Base-by-base conservation (phyloP, 148 eudicot species). In the Persicaria maculosa region DNA sequence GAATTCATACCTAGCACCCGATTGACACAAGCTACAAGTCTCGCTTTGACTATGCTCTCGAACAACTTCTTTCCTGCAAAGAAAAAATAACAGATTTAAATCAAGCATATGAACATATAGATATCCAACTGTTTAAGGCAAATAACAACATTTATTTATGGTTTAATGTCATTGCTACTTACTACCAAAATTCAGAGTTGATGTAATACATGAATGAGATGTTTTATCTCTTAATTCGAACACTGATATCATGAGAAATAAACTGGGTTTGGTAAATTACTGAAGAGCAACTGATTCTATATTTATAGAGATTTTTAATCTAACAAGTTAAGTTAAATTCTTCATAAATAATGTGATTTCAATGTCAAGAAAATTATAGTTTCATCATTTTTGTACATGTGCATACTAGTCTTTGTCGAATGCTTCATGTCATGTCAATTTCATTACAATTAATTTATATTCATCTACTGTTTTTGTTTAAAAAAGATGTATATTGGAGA, bases 1-100 rank as follows among this genome's bases (percentile, higher is more conserved):
- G 71, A 58, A 61, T 74, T 83, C 84, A 44, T 77, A 79, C 98
- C 98, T 89, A 97, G 98, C n/a, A 93, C 97, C 76, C 91, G 81
- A 74, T 93, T 93, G 7, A 91, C 97, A 80, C 99, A 95, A 62
- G 98, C 98, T 72, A 97, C 97, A 77, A 95, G 99, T 76, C 88
- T 93, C 76, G 80, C 96, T 80, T 89, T 92, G 71, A 95, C 94
- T 50, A 95, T 84, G 89, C 99, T 92, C 69, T 83, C 92, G 31
- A 97, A 93, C 73, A 90, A 83, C 79, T 94, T 88, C 80, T 90
- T 87, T 68, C 98, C 97, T 93, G 83, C 59, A 75, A 69, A 19
- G 57, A 16, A 52, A 10, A 52, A 52, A 52, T 16, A 0, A 17
- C 14, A 31, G 22, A 4, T 31, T 31, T 31, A 31, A 31, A 31